Conservation (phyloP, 2,329 filamentous ascomycete species). For the Fusarium redolens region DNA sequence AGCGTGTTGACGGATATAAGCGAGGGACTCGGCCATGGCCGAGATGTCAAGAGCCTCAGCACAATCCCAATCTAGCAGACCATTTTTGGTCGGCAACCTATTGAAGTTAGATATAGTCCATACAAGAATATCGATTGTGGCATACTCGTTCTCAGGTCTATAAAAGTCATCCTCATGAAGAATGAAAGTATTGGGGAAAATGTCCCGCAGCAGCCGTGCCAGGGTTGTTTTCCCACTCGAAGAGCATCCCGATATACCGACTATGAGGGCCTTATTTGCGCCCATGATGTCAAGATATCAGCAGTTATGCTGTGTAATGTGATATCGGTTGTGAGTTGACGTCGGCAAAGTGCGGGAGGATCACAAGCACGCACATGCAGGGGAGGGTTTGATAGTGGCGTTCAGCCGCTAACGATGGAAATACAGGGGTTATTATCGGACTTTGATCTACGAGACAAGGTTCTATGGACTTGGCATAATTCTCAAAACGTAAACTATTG, state of each 20-base stretch:
- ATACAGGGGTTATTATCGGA: slow-evolving; percentile 7
- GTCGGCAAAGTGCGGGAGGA: not conserved
- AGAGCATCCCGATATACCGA: slow-evolving; percentile 90
- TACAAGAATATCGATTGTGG: not conserved
- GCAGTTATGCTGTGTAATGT: not conserved
- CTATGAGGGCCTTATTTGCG: slow-evolving; percentile 66
- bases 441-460: not conserved
- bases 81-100: slow-evolving; percentile 65
- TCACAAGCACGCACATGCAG: slow-evolving; percentile 16
- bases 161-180: slow-evolving; percentile 98
- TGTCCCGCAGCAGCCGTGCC: slow-evolving; percentile 82
- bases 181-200: slow-evolving; percentile 83
- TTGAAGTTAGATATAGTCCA: not conserved
- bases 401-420: not conserved
- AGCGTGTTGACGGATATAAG: slow-evolving; percentile 77
- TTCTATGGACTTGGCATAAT: not conserved
- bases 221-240: slow-evolving; percentile 96
- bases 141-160: slow-evolving; percentile 77
- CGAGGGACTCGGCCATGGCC: slow-evolving; percentile 73
- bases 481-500: not conserved
- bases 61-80: slow-evolving; percentile 92
- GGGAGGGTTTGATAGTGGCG: slow-evolving; percentile 23
- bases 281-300: slow-evolving; percentile 44
- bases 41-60: slow-evolving; percentile 79
- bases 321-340: not conserved